Percentiles rank a stretch among this genome's conserved stretches.
Conservation (phyloP, 1,284 basidiomycete species). For the Tylopilus orsonianus region DNA sequence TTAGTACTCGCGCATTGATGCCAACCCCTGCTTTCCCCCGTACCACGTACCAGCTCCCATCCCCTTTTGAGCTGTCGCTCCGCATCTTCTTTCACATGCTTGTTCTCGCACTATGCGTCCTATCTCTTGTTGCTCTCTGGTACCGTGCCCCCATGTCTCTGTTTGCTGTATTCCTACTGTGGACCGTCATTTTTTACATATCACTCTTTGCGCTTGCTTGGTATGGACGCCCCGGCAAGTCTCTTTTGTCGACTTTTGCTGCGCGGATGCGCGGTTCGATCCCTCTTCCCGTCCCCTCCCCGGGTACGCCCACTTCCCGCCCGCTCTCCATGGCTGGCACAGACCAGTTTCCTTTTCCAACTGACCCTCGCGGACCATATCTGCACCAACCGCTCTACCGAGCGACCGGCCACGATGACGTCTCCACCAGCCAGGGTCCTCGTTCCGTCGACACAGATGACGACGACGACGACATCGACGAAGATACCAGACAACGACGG, state of each 20-base stretch:
- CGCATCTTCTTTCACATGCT: constrained; percentile 57
- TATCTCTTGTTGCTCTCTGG: constrained; percentile 62
- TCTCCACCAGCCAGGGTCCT: constrained; percentile 38
- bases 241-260: constrained; percentile 54
- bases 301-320: constrained; percentile 35
- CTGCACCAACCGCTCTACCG: constrained; percentile 60
- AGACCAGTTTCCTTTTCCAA: constrained; percentile 49
- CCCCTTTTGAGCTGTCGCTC: constrained; percentile 40
- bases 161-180: constrained; percentile 67
- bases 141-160: constrained; percentile 48
- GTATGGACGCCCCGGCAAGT: constrained; percentile 53
- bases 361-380: constrained; percentile 53
- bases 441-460: constrained; percentile 51
- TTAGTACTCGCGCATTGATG: constrained; percentile 46
- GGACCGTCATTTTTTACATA: constrained; percentile 58
- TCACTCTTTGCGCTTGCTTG: constrained; percentile 54
- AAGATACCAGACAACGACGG: constrained; percentile 64
- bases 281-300: constrained; percentile 22
- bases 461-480: constrained; percentile 71
- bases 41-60: constrained; percentile 41
- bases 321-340: constrained; percentile 40
- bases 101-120: constrained; percentile 55
- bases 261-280: constrained; percentile 43
- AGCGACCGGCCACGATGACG: constrained; percentile 47
- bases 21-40: constrained; percentile 28